Conservation (phyloP, 768 basidiomycete genomes). For the Amyloporia xantha region DNA sequence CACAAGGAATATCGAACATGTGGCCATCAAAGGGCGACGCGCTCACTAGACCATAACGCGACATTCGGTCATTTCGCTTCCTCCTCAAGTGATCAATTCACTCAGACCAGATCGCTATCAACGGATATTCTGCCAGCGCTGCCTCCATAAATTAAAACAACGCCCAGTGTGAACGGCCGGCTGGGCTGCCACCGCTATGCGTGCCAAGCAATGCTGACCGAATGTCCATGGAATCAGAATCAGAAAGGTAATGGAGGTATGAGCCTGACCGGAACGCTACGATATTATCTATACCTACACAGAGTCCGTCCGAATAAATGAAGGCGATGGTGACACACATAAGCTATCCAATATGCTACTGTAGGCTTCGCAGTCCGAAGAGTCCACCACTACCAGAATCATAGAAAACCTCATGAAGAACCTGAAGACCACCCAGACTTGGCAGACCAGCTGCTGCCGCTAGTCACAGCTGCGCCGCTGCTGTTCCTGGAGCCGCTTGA, state of each 20-base stretch:
- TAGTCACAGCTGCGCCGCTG: neutral
- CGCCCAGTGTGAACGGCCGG: no score
- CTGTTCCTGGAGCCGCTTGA: no score
- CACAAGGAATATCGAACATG: neutral
- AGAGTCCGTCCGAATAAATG: neutral
- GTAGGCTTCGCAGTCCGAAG: neutral
- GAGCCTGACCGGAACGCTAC: neutral
- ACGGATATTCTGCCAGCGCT: no score
- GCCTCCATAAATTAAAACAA: no score
- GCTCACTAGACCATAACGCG: no score
- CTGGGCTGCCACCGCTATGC: no score
- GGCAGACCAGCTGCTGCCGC: constrained; percentile 2
- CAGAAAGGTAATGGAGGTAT: neutral
- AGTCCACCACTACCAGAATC: neutral
- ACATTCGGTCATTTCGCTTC: neutral
- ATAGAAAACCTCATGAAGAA: neutral
- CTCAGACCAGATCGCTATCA: no score
- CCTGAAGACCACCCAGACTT: neutral
- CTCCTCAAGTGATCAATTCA: no score
- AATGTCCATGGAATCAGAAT: neutral
- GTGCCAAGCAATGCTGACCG: neutral
- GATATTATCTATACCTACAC: neutral
- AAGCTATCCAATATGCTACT: neutral
- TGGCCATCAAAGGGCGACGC: neutral
- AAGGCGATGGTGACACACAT: neutral